Evolutionary conservation across 441 rosid species (phyloP).

Genomic region (Capsella rubella): DNA sequence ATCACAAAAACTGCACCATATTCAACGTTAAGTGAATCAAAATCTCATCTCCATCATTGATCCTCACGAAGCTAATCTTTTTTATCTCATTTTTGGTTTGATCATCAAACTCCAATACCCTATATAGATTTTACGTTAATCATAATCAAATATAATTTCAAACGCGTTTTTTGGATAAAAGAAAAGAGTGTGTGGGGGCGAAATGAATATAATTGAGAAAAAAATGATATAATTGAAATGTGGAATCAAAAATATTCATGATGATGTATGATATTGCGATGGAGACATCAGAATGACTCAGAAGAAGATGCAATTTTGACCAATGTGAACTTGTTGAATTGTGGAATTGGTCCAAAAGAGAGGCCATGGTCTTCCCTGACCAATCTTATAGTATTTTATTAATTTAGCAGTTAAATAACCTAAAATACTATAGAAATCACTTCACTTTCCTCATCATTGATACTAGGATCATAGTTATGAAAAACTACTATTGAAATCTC

Average conservation of each 20-base stretch:
- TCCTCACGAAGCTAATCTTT: neutral
- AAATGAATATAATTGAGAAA: neutral
- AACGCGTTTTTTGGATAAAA: constrained; percentile 11
- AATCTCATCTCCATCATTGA: constrained; percentile 21
- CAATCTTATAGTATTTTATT: constrained; percentile 14
- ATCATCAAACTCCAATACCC: constrained; percentile 33
- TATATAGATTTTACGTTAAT: neutral
- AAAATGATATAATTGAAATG: neutral
- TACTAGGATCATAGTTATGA: neutral
- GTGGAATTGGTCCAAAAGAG: constrained; percentile 33
- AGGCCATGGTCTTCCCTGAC: neutral
- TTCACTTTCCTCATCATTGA: neutral
- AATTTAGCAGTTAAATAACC: neutral
- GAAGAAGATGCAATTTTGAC: neutral
- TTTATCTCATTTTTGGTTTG: constrained; percentile 20
- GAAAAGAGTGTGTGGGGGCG: constrained; percentile 10
- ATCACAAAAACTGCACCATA: neutral
- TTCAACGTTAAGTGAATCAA: constrained; percentile 21
- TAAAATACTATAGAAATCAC: neutral
- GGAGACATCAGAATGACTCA: neutral
- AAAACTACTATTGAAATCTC: constrained; percentile 1
- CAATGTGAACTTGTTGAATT: constrained; percentile 18
- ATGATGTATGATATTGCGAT: neutral
- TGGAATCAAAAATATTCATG: constrained; percentile 9
- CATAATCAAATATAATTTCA: neutral